These are phyloP conservation scores for Aegilops umbellulata DNA, from an alignment of 176 grass and related monocot species.

Conservation along the genomic window DNA sequence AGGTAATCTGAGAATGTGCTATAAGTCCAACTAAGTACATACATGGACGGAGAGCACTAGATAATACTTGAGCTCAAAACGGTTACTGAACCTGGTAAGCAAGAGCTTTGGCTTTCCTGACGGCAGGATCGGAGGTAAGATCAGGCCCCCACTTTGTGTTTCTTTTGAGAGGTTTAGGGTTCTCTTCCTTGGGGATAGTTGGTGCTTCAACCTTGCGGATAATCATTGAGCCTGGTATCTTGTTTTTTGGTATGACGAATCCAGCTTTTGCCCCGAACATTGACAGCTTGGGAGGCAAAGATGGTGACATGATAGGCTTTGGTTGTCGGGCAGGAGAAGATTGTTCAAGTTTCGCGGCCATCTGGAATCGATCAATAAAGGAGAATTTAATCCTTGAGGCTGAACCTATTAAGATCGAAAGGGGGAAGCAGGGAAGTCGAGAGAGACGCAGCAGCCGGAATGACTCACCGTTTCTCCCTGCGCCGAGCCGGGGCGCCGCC, in stretches of 20 bases:
- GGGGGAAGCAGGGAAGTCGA: neutral
- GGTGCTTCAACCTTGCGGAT: slow-evolving; percentile 56
- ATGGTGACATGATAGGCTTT: neutral
- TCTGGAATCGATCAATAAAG: neutral
- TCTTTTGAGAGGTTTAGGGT: slow-evolving; percentile 48
- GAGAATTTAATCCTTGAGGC: neutral
- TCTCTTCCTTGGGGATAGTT: slow-evolving; percentile 41
- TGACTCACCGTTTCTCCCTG: neutral
- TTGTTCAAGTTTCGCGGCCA: slow-evolving; percentile 3
- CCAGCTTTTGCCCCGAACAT: slow-evolving; percentile 81
- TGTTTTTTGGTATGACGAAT: slow-evolving; percentile 96
- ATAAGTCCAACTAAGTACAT: neutral
- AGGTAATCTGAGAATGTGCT: neutral
- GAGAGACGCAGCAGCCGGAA: neutral
- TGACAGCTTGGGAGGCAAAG: slow-evolving; percentile 28
- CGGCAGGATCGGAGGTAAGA: slow-evolving; percentile 49
- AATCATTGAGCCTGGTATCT: slow-evolving; percentile 77
- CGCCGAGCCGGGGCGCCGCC: neutral
- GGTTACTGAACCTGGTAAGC: slow-evolving; percentile 72
- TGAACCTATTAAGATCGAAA: neutral
- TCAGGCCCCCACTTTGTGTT: slow-evolving; percentile 81
- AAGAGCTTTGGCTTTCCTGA: slow-evolving; percentile 63
- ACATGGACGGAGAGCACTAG: neutral
- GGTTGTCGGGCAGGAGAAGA: neutral
- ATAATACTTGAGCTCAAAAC: neutral